Evolutionary conservation across 2,329 filamentous ascomycete species (phyloP).

Genomic region (Aureobasidium sp.): DNA sequence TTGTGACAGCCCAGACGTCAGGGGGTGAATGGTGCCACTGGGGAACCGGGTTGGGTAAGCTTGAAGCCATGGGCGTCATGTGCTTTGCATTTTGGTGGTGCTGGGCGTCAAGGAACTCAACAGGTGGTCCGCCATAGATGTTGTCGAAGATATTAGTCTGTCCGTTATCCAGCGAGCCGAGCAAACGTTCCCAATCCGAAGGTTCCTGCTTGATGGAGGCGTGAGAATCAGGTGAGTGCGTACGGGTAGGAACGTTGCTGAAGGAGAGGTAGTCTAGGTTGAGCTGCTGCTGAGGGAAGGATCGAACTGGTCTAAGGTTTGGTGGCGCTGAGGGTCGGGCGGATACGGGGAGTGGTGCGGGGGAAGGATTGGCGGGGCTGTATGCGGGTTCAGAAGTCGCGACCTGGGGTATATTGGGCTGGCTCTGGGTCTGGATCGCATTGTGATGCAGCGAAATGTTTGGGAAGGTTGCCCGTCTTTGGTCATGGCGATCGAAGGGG

Average conservation of each 20-base stretch:
- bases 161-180: slow-evolving; percentile 72
- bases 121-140: slow-evolving; percentile 62
- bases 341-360: slow-evolving; percentile 23
- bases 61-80: not conserved
- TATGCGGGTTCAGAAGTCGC: slow-evolving; percentile 42
- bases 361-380: slow-evolving; percentile 32
- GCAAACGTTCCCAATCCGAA: slow-evolving; percentile 74
- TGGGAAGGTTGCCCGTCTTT: slow-evolving; percentile 35
- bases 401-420: slow-evolving; percentile 41
- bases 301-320: not conserved
- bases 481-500: slow-evolving; percentile 24
- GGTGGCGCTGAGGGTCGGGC: slow-evolving; percentile 28
- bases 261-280: slow-evolving; percentile 46
- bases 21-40: slow-evolving; percentile 20
- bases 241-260: slow-evolving; percentile 27
- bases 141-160: slow-evolving; percentile 78
- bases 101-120: slow-evolving; percentile 29
- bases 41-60: not conserved
- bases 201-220: slow-evolving; percentile 27
- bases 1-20: slow-evolving; percentile 25
- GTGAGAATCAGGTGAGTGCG: slow-evolving; percentile 13
- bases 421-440: slow-evolving; percentile 39
- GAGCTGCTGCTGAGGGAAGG: not conserved
- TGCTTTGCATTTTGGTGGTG: slow-evolving; percentile 7
- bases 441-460: slow-evolving; percentile 42